These are phyloP conservation scores for Botrytis hyacinthi DNA, from an alignment of 2,329 filamentous ascomycete species.

Conservation along the genomic window DNA sequence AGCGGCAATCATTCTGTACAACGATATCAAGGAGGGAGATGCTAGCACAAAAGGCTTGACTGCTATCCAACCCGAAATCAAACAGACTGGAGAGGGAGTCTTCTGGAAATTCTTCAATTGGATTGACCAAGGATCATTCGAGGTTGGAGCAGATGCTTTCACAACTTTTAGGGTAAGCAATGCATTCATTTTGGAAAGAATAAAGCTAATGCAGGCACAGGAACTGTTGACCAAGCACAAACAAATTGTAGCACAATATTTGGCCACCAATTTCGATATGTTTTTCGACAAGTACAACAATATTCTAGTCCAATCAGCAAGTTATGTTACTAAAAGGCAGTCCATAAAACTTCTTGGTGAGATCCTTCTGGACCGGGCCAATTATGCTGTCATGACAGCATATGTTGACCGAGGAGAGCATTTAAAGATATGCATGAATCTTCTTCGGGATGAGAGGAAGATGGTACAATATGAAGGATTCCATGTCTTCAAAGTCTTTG, in stretches of 20 bases:
- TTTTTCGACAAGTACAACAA: constrained; percentile 93
- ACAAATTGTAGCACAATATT: constrained; percentile 80
- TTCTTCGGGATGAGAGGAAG: constrained; percentile 89
- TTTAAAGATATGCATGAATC: constrained; percentile 97
- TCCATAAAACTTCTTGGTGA: constrained; percentile 97
- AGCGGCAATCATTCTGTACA: constrained; percentile 87
- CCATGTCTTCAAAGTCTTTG: constrained; percentile 99
- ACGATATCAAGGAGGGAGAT: constrained; percentile 71
- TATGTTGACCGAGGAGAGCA: constrained; percentile 96
- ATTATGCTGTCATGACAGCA: constrained; percentile 97
- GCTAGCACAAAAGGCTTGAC: constrained; percentile 70
- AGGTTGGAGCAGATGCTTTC: constrained; percentile 95
- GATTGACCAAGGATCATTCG: constrained; percentile 95
- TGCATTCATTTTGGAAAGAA: neutral
- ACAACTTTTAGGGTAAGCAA: constrained; percentile 83
- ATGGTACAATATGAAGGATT: constrained; percentile 99
- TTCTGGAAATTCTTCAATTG: constrained; percentile 98
- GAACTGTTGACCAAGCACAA: constrained; percentile 95
- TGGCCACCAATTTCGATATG: constrained; percentile 84
- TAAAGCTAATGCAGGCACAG: constrained; percentile 47
- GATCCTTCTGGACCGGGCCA: constrained; percentile 88
- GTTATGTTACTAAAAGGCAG: constrained; percentile 96
- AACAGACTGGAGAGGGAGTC: constrained; percentile 76
- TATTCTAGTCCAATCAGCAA: constrained; percentile 83
- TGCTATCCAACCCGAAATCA: constrained; percentile 72